Evolutionary conservation across 164 flowering plant genomes (phyloP).

Genomic region (Sedum album): DNA sequence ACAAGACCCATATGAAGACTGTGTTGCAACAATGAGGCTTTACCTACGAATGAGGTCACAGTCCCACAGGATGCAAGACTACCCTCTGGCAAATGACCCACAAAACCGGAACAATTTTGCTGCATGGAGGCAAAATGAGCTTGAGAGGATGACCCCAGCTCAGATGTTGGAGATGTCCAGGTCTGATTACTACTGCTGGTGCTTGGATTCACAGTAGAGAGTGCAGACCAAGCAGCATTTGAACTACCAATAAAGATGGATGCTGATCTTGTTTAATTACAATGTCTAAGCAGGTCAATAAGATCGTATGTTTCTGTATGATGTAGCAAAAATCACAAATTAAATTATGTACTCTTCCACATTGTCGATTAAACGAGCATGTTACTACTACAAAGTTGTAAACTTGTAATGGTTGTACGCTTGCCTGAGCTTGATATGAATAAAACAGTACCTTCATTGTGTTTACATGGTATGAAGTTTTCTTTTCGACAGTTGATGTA

Average conservation of each 20-base stretch:
- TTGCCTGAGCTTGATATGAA: not conserved
- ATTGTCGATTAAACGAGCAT: not conserved
- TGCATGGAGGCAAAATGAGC: conserved; percentile 60
- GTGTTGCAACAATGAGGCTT: conserved; percentile 79
- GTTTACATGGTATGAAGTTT: not conserved
- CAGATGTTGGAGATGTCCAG: conserved; percentile 64
- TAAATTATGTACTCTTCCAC: not conserved
- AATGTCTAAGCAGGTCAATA: not conserved
- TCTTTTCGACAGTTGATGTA: not conserved
- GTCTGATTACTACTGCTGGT: conserved; percentile 88
- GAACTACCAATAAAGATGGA: not conserved
- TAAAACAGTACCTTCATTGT: not conserved
- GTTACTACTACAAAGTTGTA: not conserved
- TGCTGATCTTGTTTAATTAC: not conserved
- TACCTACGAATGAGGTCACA: conserved; percentile 66
- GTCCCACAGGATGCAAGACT: conserved; percentile 40
- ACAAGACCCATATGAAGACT: conserved; percentile 89
- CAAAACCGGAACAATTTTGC: conserved; percentile 57
- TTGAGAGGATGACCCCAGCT: conserved; percentile 70
- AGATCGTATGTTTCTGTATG: not conserved
- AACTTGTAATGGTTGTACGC: not conserved
- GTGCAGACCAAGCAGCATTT: not conserved
- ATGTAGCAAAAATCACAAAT: not conserved
- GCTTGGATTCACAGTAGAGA: conserved; percentile 46
- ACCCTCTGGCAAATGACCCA: conserved; percentile 49